These are phyloP conservation scores for Tricholoma matsutake DNA, from an alignment of 768 basidiomycete genomes.

Conservation along the genomic window DNA sequence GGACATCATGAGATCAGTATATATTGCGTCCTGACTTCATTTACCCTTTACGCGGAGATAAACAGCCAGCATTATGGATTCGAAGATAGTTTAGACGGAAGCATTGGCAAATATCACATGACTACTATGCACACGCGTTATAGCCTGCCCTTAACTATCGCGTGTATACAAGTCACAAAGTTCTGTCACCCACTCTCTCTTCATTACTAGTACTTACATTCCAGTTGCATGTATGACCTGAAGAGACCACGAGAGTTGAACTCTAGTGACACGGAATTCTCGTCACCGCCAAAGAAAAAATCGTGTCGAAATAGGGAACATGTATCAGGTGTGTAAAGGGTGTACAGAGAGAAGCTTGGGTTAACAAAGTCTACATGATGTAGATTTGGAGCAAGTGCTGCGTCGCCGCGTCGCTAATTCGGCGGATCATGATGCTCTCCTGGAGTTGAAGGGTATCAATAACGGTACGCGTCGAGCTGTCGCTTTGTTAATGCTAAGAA, in stretches of 20 bases:
- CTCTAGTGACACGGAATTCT: constrained; percentile 20
- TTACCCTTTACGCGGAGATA: too few relatives aligned
- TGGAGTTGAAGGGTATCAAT: constrained; percentile 18
- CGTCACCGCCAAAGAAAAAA: constrained; percentile 17
- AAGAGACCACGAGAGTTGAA: constrained; percentile 6
- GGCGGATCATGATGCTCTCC: constrained; percentile 11
- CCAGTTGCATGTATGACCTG: neutral
- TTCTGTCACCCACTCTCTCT: neutral
- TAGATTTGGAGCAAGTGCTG: constrained; percentile 17
- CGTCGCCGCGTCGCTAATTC: constrained; percentile 11
- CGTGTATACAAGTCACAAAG: neutral
- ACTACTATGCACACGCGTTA: neutral
- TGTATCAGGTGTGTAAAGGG: constrained; percentile 6
- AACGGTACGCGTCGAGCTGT: constrained; percentile 6
- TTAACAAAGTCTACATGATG: constrained; percentile 7
- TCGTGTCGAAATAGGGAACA: constrained; percentile 14
- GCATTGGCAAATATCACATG: neutral
- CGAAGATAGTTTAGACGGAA: too few relatives aligned
- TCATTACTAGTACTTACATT: neutral
- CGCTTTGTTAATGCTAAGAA: neutral
- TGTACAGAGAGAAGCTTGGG: neutral
- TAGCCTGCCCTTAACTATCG: neutral
- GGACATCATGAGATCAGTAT: too few relatives aligned
- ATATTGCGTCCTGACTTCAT: too few relatives aligned
- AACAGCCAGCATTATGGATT: too few relatives aligned